Evolutionary conservation across 2,329 filamentous ascomycete genomes (phyloP).

Genomic region (Huntiella bhutanensis): DNA sequence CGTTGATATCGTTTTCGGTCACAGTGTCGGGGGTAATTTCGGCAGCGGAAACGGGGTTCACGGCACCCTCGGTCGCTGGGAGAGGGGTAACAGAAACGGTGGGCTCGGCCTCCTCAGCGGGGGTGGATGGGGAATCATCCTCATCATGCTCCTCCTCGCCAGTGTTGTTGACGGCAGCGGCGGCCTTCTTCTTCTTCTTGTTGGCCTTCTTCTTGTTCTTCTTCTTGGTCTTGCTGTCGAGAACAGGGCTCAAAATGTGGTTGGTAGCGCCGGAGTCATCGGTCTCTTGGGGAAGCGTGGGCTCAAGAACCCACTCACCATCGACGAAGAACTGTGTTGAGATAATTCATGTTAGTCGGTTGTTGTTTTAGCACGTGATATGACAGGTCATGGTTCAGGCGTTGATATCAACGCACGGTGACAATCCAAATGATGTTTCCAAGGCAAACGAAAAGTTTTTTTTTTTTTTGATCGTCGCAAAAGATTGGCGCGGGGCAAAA

Average conservation of each 20-base stretch:
- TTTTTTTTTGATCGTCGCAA: too few species aligned
- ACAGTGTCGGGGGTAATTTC: conserved; percentile 65
- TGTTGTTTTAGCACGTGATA: too few species aligned
- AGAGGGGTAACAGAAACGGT: conserved; percentile 41
- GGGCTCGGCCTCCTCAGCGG: conserved; percentile 17
- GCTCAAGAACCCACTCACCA: conserved; percentile 73
- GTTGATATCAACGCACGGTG: too few species aligned
- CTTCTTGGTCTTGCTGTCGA: conserved; percentile 29
- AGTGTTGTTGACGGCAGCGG: conserved; percentile 1
- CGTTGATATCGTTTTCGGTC: conserved; percentile 47
- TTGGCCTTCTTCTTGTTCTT: conserved; percentile 21
- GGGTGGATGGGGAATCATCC: conserved; percentile 9
- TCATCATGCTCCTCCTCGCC: conserved; percentile 8
- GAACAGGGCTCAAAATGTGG: conserved; percentile 57
- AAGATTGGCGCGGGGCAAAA: too few species aligned
- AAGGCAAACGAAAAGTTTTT: too few species aligned
- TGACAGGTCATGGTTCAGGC: too few species aligned
- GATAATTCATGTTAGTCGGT: not conserved
- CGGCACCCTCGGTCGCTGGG: conserved; percentile 40
- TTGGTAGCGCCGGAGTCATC: conserved; percentile 76
- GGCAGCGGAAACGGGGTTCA: conserved; percentile 64
- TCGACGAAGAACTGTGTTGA: conserved; percentile 72
- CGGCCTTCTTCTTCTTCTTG: conserved; percentile 13
- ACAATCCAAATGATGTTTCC: not conserved
- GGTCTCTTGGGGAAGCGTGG: conserved; percentile 59